These are phyloP conservation scores for Kodamaea arcana DNA, from an alignment of 1,139 yeast genomes.

Conservation along the genomic window DNA sequence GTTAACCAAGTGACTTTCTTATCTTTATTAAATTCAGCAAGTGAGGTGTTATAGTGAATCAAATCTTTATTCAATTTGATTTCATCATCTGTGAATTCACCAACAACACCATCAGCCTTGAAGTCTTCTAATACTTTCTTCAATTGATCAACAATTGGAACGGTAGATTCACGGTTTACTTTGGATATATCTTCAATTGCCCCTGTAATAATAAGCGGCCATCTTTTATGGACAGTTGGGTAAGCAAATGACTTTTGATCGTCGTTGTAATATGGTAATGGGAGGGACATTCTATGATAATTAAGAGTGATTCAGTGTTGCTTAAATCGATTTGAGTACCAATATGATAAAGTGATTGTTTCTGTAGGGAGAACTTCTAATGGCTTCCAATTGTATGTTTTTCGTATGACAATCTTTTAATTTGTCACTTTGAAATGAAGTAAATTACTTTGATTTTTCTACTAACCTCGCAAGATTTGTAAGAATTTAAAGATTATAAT, in stretches of 20 bases:
- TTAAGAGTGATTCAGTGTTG: too few relatives aligned
- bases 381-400: too few relatives aligned
- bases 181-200: slow-evolving; percentile 55
- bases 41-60: slow-evolving; percentile 46
- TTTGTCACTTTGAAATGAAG: too few relatives aligned
- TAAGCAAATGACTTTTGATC: slow-evolving; percentile 78
- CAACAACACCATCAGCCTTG: slow-evolving; percentile 34
- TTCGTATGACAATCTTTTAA: too few relatives aligned
- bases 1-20: slow-evolving; percentile 61
- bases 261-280: slow-evolving; percentile 52
- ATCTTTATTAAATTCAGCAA: slow-evolving; percentile 24
- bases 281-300: slow-evolving; percentile 16
- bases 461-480: too few relatives aligned
- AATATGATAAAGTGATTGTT: too few relatives aligned
- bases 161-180: slow-evolving; percentile 26
- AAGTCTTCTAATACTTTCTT: slow-evolving; percentile 34
- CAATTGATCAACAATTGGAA: slow-evolving; percentile 32
- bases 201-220: slow-evolving; percentile 79
- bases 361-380: too few relatives aligned
- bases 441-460: too few relatives aligned
- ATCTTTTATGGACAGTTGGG: slow-evolving; percentile 72
- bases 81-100: slow-evolving; percentile 41
- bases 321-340: too few relatives aligned
- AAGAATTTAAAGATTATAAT: too few relatives aligned
- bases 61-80: slow-evolving; percentile 40